These are phyloP conservation scores for Euphorbia pulcherrima DNA, from an alignment of 345 rosid species.

Conservation along the genomic window DNA sequence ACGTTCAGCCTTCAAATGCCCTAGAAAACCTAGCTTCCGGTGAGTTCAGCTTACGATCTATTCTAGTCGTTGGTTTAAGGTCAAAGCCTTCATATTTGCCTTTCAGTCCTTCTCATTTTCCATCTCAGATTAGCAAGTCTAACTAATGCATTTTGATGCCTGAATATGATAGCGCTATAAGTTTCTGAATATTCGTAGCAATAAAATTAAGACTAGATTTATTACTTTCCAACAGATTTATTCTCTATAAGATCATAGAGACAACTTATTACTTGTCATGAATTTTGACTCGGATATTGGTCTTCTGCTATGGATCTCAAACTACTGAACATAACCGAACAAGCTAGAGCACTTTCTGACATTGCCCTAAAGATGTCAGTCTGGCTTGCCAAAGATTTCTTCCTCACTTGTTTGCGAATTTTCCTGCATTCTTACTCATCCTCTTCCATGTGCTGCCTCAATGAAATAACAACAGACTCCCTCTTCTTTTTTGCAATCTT, in stretches of 20 bases:
- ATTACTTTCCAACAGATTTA: neutral
- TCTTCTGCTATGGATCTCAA: constrained; percentile 29
- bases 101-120: no score
- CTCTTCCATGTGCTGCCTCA: constrained; percentile 54
- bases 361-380: constrained; percentile 71
- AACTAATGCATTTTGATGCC: no score
- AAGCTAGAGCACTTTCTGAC: constrained; percentile 44
- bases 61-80: no score
- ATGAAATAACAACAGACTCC: constrained; percentile 39
- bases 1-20: no score
- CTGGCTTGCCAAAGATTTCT: constrained; percentile 69
- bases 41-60: no score
- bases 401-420: constrained; percentile 73
- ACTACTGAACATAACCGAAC: constrained; percentile 43
- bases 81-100: no score
- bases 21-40: no score
- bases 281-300: neutral
- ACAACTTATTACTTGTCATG: neutral
- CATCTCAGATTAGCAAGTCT: no score
- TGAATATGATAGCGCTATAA: no score
- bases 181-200: constrained; percentile 16
- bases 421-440: constrained; percentile 56
- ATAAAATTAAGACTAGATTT: neutral
- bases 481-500: constrained; percentile 48
- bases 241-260: neutral